Evolutionary conservation across 192 early-diverging fungal species (phyloP).

Genomic region (Coemansia nantahalensis): DNA sequence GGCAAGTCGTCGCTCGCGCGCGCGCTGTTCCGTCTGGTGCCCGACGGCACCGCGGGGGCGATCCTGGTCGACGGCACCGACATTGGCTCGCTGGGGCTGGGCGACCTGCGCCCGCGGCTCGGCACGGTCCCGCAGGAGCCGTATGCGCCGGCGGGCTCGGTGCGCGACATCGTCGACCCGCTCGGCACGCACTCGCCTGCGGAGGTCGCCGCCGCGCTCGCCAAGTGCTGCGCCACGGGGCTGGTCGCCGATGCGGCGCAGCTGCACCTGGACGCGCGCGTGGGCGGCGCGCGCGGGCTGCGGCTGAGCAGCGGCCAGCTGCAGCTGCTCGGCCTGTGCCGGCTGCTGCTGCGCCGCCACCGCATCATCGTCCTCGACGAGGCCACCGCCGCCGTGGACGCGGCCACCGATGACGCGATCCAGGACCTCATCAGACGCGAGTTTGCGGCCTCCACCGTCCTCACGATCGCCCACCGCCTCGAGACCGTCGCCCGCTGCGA

Average conservation of each 20-base stretch:
- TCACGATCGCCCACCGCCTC: conserved; percentile 71
- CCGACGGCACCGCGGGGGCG: not conserved
- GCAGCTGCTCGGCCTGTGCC: conserved; percentile 62
- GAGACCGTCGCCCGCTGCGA: conserved; percentile 67
- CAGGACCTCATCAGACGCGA: conserved; percentile 44
- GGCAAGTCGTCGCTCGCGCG: no score
- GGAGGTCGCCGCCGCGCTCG: conserved; percentile 61
- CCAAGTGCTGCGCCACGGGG: conserved; percentile 8
- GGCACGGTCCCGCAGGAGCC: conserved; percentile 69
- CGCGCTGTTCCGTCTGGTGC: no score
- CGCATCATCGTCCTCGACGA: conserved; percentile 64
- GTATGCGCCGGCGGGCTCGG: conserved; percentile 59
- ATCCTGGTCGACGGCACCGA: conserved; percentile 60
- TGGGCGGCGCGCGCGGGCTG: not conserved
- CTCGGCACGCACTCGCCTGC: conserved; percentile 50
- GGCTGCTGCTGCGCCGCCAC: conserved; percentile 54
- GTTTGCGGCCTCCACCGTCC: conserved; percentile 47
- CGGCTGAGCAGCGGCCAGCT: conserved; percentile 52
- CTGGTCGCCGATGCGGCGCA: not conserved
- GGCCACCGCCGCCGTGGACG: conserved; percentile 63
- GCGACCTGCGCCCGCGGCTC: conserved; percentile 41
- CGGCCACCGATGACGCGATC: conserved; percentile 10
- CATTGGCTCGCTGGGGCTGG: conserved; percentile 57
- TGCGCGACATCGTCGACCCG: conserved; percentile 66
- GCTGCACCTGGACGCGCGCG: not conserved